Base-by-base conservation (phyloP, 73 alveolate genomes). In the Paraurostyla sp. region DNA sequence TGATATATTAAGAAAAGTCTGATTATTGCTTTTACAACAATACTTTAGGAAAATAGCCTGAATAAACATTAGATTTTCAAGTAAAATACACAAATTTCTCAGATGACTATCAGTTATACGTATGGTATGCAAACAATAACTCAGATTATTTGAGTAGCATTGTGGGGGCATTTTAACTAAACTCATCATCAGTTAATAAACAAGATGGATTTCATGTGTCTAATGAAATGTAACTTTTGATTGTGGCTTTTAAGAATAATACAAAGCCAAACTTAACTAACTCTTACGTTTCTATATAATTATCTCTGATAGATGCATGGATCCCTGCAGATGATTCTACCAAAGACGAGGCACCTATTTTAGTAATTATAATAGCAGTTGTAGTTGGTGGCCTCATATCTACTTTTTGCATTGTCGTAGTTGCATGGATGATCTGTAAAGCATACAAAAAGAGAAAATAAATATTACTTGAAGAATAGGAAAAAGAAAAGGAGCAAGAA, bases 21-120 rank as follows among this genome's bases (percentile, higher is more conserved):
- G 78, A 60, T 33, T 60, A 60, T 33, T 60, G 78, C 50, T 60
- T 60, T 23, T 60, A 16, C 50, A 60, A 60, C 32, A 60, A 60
- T 60, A 13, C 78, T 29, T 7, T 60, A 25, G 6, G 51, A 9
- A 60, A 60, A 60, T 30, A 27, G 27, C 40, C 9, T 33, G 4
- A 6, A 13, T 27, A 25, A 60, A 60, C 78, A 16, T 23, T 60
- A 9, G 50, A 33, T 60, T 50, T 60, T 3, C 50, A 60, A 33
- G 78, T 60, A 7, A 60, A 60, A 60, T 23, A 29, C 9, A 60
- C 78, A 30, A 60, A 60, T 60, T 29, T 29, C 50, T 29, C 52
- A 9, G 50, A 9, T 3, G 78, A 60, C 25, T 60, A 60, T 60
- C 50, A 60, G 9, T 45, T 27, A 4, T 60, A 60, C 32, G 78